Conservation (phyloP, 306 rosid genomes). For the Vicia sativa region DNA sequence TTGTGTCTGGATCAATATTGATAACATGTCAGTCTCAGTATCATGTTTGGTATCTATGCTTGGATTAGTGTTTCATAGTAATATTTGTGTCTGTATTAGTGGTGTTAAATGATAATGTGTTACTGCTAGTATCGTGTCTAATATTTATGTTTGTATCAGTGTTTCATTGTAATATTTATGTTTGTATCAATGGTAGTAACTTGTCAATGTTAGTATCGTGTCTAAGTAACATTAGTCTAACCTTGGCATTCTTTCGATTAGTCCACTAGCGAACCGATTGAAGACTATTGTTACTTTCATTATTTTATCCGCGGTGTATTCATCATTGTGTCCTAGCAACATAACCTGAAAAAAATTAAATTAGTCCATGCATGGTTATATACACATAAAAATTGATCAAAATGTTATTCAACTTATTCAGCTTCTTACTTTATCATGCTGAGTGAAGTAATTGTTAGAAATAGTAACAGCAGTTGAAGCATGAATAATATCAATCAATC, state of each 20-base stretch:
- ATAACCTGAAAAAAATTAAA: constrained; percentile 61
- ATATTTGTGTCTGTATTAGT: too few relatives aligned
- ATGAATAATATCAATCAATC: constrained; percentile 65
- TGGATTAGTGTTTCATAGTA: too few relatives aligned
- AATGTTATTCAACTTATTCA: neutral
- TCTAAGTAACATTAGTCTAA: constrained; percentile 32
- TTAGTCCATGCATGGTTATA: neutral
- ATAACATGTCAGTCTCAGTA: too few relatives aligned
- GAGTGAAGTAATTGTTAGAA: constrained; percentile 74
- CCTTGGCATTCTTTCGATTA: constrained; percentile 85
- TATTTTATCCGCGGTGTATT: constrained; percentile 52
- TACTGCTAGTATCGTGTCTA: neutral
- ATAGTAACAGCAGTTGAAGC: constrained; percentile 78
- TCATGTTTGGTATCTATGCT: neutral
- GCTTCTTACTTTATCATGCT: constrained; percentile 74
- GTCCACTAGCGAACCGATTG: constrained; percentile 50
- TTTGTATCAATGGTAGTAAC: too few relatives aligned
- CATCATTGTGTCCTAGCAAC: constrained; percentile 80
- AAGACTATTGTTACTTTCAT: constrained; percentile 55
- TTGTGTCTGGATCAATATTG: neutral
- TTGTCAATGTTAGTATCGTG: too few relatives aligned
- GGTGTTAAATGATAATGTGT: neutral
- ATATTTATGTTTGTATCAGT: neutral
- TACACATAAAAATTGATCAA: neutral
- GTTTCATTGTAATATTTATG: too few relatives aligned